Conservation (phyloP, 2,329 filamentous ascomycete genomes). For the Macrophomina phaseolina region DNA sequence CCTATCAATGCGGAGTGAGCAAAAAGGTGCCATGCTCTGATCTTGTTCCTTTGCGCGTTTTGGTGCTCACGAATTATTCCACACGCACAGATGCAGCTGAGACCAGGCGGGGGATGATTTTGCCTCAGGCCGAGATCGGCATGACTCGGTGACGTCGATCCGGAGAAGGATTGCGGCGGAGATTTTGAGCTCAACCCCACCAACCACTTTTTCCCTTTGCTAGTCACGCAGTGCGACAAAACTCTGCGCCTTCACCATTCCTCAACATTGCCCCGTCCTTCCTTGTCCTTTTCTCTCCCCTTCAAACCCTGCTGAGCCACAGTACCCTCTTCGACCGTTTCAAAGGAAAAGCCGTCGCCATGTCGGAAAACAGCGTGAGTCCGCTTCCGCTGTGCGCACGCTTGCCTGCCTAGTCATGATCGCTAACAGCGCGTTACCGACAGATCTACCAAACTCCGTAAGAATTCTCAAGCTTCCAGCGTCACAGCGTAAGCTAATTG, state of each 20-base stretch:
- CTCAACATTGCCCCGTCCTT: not conserved
- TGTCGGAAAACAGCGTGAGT: constrained; percentile 28
- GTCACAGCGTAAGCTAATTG: not conserved
- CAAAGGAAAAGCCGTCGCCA: not conserved
- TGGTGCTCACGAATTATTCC: not conserved
- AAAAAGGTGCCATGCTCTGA: not conserved
- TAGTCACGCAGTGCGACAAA: not conserved
- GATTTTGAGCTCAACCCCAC: constrained; percentile 25
- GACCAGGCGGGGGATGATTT: not conserved
- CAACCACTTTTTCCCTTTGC: constrained; percentile 23
- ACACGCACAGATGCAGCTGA: not conserved
- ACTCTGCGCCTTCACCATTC: constrained; percentile 2
- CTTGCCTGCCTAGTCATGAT: not conserved
- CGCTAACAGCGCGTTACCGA: not conserved
- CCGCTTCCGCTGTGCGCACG: not conserved
- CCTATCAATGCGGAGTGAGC: too few relatives aligned
- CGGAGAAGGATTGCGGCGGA: constrained; percentile 23
- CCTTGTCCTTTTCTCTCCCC: not conserved
- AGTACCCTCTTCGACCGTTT: not conserved
- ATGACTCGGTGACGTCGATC: constrained; percentile 27
- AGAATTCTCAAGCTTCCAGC: not conserved
- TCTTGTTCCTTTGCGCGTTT: too few relatives aligned
- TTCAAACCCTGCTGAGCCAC: not conserved
- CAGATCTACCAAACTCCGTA: constrained; percentile 29
- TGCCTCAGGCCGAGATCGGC: constrained; percentile 14